These are phyloP conservation scores for Boletus vermiculosoides DNA, from an alignment of 768 basidiomycete genomes.

Conservation along the genomic window DNA sequence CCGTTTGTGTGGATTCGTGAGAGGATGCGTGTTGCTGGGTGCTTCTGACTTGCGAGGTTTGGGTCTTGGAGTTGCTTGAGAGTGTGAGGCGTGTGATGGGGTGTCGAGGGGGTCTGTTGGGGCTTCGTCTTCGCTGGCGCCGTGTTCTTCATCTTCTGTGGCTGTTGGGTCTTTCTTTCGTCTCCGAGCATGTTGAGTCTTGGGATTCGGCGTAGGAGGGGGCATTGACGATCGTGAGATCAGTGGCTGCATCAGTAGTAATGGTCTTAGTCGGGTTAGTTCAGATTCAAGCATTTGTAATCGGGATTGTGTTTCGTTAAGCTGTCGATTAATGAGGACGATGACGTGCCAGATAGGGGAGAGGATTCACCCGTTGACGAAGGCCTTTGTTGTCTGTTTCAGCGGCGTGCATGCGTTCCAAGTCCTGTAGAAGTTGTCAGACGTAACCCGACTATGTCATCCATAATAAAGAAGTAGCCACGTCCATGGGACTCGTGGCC, in stretches of 20 bases:
- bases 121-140: constrained; percentile 28
- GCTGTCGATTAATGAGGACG: constrained; percentile 37
- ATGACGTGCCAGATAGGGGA: background rate
- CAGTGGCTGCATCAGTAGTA: constrained; percentile 64
- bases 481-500: background rate
- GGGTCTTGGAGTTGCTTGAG: constrained; percentile 22
- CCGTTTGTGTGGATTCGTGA: constrained; percentile 20
- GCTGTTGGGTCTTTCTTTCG: constrained; percentile 25
- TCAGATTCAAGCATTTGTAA: constrained; percentile 60
- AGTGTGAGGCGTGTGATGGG: constrained; percentile 10
- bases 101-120: constrained; percentile 20
- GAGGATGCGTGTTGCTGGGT: constrained; percentile 5
- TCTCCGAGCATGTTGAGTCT: constrained; percentile 20
- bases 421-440: constrained; percentile 44
- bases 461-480: background rate
- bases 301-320: constrained; percentile 56
- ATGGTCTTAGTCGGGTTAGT: constrained; percentile 60
- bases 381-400: constrained; percentile 63
- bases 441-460: background rate
- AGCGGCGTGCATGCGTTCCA: constrained; percentile 49
- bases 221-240: constrained; percentile 22
- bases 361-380: constrained; percentile 52
- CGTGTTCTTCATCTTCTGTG: constrained; percentile 29
- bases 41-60: constrained; percentile 25
- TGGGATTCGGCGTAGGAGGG: constrained; percentile 26